Conservation (phyloP, 768 basidiomycete genomes). For the Pleurotus platypus region DNA sequence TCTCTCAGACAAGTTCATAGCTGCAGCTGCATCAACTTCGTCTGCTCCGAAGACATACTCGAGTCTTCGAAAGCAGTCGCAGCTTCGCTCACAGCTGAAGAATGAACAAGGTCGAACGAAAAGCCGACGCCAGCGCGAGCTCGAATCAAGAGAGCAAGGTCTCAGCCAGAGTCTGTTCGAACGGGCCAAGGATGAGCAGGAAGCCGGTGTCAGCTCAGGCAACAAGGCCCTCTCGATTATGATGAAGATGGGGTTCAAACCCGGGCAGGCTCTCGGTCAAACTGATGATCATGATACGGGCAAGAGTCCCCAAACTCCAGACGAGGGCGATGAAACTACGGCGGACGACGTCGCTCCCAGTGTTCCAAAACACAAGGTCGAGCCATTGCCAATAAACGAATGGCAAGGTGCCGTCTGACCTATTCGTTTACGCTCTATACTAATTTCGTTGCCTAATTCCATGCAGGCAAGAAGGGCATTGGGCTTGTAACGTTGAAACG, state of each 20-base stretch:
- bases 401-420: constrained; percentile 60
- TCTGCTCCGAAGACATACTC: constrained; percentile 59
- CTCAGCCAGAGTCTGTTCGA: constrained; percentile 80
- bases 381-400: constrained; percentile 74
- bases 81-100: constrained; percentile 52
- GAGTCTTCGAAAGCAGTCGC: constrained; percentile 65
- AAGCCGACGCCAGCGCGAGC: constrained; percentile 63
- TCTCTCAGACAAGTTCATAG: constrained; percentile 82
- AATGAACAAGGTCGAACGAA: constrained; percentile 68
- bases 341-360: neutral
- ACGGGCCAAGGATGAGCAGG: constrained; percentile 63
- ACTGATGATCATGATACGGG: constrained; percentile 18
- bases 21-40: constrained; percentile 31
- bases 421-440: constrained; percentile 3
- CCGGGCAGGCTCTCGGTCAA: constrained; percentile 73
- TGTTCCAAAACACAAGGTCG: constrained; percentile 40
- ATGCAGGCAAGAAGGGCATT: constrained; percentile 74
- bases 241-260: constrained; percentile 93
- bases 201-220: constrained; percentile 42
- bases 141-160: constrained; percentile 74
- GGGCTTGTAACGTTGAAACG: constrained; percentile 57
- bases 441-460: constrained; percentile 7
- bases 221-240: constrained; percentile 87
- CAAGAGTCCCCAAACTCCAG: neutral
- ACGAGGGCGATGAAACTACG: constrained; percentile 4